Percentiles rank a stretch among this genome's conserved stretches.
Conservation (phyloP, 1,139 yeast species). For the Geotrichum phurueaensis region DNA sequence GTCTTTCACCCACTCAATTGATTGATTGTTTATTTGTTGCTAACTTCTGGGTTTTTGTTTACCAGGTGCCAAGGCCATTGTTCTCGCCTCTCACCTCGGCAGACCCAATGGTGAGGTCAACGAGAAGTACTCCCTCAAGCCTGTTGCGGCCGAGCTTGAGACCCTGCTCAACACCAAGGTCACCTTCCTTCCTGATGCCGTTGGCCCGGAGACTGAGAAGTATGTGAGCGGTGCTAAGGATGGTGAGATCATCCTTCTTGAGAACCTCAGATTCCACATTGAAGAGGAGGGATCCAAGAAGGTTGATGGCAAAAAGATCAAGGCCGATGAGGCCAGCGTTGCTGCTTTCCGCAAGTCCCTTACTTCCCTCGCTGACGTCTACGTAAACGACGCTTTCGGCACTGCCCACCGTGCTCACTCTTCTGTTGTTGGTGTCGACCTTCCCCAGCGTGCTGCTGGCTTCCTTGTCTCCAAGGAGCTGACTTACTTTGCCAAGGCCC, state of each 20-base stretch:
- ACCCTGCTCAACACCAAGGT: conserved; percentile 65
- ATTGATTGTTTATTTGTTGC: background rate
- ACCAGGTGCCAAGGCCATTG: conserved; percentile 71
- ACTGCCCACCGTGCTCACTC: conserved; percentile 99
- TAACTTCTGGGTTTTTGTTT: background rate
- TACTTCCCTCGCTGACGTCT: conserved; percentile 88
- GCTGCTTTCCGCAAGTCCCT: conserved; percentile 78
- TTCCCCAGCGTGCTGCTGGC: conserved; percentile 93
- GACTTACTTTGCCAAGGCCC: conserved; percentile 92
- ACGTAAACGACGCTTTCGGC: conserved; percentile 96
- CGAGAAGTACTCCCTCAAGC: conserved; percentile 82
- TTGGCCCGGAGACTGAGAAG: conserved; percentile 77
- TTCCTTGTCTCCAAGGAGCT: conserved; percentile 96
- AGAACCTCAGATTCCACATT: conserved; percentile 94
- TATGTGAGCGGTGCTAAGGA: conserved; percentile 62
- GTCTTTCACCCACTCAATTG: background rate
- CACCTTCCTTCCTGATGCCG: conserved; percentile 77
- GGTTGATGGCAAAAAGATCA: conserved; percentile 81
- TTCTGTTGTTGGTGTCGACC: conserved; percentile 92
- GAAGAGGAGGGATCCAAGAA: conserved; percentile 94
- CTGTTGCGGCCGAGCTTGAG: conserved; percentile 82
- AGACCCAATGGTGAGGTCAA: conserved; percentile 91
- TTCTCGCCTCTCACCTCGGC: conserved; percentile 93
- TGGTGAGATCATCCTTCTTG: conserved; percentile 77
- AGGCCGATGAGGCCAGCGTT: conserved; percentile 80